These are phyloP conservation scores for Glycine latifolia DNA, from an alignment of 306 rosid genomes.

Conservation along the genomic window DNA sequence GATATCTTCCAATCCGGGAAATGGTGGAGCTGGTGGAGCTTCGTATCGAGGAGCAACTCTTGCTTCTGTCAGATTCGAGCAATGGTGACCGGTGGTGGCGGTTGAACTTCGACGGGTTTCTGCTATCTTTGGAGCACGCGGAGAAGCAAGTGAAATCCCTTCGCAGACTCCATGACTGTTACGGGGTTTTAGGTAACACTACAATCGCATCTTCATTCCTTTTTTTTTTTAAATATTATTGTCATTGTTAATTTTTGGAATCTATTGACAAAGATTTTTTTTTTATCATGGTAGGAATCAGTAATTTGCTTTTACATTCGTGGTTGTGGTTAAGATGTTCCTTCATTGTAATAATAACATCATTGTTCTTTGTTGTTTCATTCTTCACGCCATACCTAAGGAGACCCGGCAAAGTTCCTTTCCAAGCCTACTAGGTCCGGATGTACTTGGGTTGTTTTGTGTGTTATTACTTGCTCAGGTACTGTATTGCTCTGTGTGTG, in stretches of 20 bases:
- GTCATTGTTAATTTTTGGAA: not conserved
- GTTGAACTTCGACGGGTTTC: constrained; percentile 80
- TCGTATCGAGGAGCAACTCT: constrained; percentile 62
- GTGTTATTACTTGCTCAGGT: too few species aligned
- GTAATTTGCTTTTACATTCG: constrained; percentile 34
- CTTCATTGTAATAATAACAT: too few species aligned
- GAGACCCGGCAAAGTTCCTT: too few species aligned
- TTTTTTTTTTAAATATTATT: not conserved
- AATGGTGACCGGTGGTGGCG: constrained; percentile 83
- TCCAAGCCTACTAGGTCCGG: too few species aligned
- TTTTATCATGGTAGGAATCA: constrained; percentile 27
- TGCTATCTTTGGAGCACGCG: constrained; percentile 54
- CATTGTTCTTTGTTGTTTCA: too few species aligned
- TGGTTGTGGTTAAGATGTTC: constrained; percentile 49
- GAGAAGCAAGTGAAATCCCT: constrained; percentile 64
- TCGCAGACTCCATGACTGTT: constrained; percentile 77
- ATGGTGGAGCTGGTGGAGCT: constrained; percentile 61
- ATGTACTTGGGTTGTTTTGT: too few species aligned
- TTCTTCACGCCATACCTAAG: too few species aligned
- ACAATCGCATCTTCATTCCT: not conserved
- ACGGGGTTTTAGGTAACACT: constrained; percentile 71
- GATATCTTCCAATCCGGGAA: too few species aligned
- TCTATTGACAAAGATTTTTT: constrained; percentile 6
- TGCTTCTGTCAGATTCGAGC: constrained; percentile 57
- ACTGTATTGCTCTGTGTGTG: too few species aligned